Evolutionary conservation across 495 filamentous ascomycete species (phyloP), one percentile per base, ranked within the genome.

Genomic region (Penicillium atrosanguineum): DNA sequence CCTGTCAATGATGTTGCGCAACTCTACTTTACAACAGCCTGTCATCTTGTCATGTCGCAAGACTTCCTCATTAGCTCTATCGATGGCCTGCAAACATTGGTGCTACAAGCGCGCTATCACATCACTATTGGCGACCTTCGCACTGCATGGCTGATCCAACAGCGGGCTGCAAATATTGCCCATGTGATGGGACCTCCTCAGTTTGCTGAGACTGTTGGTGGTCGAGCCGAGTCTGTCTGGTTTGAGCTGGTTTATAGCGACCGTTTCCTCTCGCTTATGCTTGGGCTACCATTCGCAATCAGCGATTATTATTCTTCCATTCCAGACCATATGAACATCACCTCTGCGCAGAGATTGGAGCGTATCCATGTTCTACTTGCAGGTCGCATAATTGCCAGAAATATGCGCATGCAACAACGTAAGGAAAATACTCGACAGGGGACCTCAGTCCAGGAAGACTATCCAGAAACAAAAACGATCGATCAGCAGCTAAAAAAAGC

Each of bases 41-140:
- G 63, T 14, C 57, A 71, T 12, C 61, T 73, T 16, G 70, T 81
- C 7, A 73, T 72, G 16, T 77, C 72, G 16, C 75, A 81, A 37
- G 79, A 84, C 43, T 73, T 73, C 39, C 57, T 83, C 0, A 57
- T 82, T 2, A 65, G 63, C n/a, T 77, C 72, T 1, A 49, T 81
- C 0, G 76, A 81, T 18, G 78, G 76, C 1, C 54, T 83, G n/a
- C 75, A 80, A 52, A 78, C 71, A 48, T 50, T 78, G 18, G 52
- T 75, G 19, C 55, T 83, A 4, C 66, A 71, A 55, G 61, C 61
- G 5, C 74, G 75, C 31, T 72, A 72, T 42, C 66, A 76, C 48
- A 56, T 69, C 18, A 74, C 78, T 19, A 62, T 67, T 9, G 79
- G 79, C 4, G 67, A 72, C 25, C 60, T 73, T 38, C 70, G 71